Conservation (phyloP, 2,329 filamentous ascomycete species). For the Colletotrichum plurivorum region DNA sequence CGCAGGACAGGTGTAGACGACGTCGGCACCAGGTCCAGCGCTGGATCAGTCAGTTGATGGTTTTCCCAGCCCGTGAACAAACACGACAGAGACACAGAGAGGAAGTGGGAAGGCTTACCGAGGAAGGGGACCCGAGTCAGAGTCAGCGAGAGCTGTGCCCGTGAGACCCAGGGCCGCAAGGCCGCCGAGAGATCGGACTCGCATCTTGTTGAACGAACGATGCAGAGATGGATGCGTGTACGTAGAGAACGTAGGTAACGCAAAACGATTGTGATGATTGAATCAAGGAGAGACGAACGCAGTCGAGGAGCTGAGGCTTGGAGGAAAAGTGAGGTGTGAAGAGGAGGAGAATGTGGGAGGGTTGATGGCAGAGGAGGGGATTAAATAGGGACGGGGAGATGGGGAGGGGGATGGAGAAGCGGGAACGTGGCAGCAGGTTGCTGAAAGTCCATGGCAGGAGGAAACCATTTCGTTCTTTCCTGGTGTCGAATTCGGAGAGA, state of each 20-base stretch:
- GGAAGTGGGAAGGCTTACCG: slow-evolving; percentile 47
- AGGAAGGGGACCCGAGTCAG: slow-evolving; percentile 47
- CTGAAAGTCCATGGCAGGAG: neutral
- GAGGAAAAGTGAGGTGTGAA: slow-evolving; percentile 11
- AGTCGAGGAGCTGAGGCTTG: slow-evolving; percentile 31
- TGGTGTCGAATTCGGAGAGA: neutral
- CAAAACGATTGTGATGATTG: slow-evolving; percentile 28
- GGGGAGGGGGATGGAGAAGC: too few relatives aligned
- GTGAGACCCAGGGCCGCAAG: slow-evolving; percentile 54
- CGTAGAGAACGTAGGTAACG: slow-evolving; percentile 16
- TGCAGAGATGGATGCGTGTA: slow-evolving; percentile 10
- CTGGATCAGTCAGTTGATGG: slow-evolving; percentile 30
- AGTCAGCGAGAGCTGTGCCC: slow-evolving; percentile 49
- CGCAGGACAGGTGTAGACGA: slow-evolving; percentile 51
- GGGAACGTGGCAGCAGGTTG: neutral
- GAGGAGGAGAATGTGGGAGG: neutral
- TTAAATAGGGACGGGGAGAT: slow-evolving; percentile 5
- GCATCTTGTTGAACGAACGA: slow-evolving; percentile 53
- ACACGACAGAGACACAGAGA: neutral
- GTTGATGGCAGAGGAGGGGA: neutral
- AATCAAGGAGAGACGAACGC: slow-evolving; percentile 32
- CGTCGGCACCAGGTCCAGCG: slow-evolving; percentile 35
- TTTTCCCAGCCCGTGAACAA: slow-evolving; percentile 19
- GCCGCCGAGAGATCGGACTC: slow-evolving; percentile 51
- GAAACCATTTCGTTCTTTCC: neutral